These are phyloP conservation scores for Cystobasidium slooffiae DNA, from an alignment of 1,284 basidiomycete genomes.

Conservation along the genomic window DNA sequence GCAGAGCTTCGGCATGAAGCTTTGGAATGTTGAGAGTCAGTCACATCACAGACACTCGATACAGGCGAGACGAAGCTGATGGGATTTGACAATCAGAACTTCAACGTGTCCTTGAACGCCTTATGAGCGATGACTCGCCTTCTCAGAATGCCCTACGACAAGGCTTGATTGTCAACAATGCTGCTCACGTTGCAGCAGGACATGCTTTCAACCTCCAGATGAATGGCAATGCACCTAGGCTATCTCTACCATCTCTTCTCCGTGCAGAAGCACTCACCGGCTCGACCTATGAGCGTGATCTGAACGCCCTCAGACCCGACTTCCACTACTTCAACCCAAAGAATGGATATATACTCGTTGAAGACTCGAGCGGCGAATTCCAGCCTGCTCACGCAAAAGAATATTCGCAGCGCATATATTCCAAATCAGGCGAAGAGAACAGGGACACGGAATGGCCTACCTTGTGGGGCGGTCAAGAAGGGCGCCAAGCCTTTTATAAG, in stretches of 20 bases:
- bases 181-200: conserved; percentile 53
- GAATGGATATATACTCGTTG: conserved; percentile 82
- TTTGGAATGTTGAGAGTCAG: conserved; percentile 81
- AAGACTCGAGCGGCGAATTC: conserved; percentile 80
- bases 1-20: conserved; percentile 76
- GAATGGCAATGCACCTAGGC: conserved; percentile 19
- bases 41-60: conserved; percentile 57
- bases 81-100: conserved; percentile 52
- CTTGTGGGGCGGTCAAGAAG: conserved; percentile 58
- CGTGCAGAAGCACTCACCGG: conserved; percentile 87
- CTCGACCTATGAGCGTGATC: conserved; percentile 82
- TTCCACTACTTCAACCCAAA: conserved; percentile 84
- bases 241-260: conserved; percentile 64
- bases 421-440: conserved; percentile 42
- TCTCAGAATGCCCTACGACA: conserved; percentile 48
- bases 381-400: conserved; percentile 64
- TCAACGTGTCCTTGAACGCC: conserved; percentile 55
- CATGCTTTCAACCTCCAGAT: conserved; percentile 51
- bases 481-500: conserved; percentile 56
- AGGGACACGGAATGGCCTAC: conserved; percentile 62
- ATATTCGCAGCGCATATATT: conserved; percentile 57
- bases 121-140: conserved; percentile 49
- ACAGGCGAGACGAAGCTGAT: neutral
- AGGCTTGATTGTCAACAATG: conserved; percentile 49
- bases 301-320: conserved; percentile 81